Evolutionary conservation across 2,329 filamentous ascomycete genomes (phyloP).

Genomic region (Diaporthe sp.): DNA sequence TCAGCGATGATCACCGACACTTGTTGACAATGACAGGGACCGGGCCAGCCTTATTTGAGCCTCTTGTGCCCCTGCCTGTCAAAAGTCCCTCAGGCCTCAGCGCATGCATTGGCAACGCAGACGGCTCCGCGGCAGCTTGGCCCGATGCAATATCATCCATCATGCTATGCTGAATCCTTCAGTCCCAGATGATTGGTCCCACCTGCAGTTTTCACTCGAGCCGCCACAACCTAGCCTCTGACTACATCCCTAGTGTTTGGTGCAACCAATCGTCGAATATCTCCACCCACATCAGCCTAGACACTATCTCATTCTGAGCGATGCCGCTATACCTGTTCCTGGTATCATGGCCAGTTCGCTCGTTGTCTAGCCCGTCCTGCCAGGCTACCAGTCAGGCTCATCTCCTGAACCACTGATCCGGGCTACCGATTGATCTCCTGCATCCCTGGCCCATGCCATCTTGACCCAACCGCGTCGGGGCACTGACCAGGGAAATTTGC

Average conservation of each 20-base stretch:
- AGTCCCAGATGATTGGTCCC: slow-evolving; percentile 14
- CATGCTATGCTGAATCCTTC: slow-evolving; percentile 30
- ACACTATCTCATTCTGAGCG: slow-evolving; percentile 34
- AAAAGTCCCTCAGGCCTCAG: slow-evolving; percentile 2
- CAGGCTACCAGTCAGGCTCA: slow-evolving; percentile 8
- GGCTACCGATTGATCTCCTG: slow-evolving; percentile 1
- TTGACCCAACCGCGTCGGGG: background rate
- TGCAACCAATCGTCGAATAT: slow-evolving; percentile 19
- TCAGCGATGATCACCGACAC: background rate
- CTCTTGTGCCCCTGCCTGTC: slow-evolving; percentile 4
- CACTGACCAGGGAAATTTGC: slow-evolving; percentile 23
- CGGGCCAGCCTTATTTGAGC: slow-evolving; percentile 25
- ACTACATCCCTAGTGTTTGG: slow-evolving; percentile 6
- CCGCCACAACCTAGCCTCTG: slow-evolving; percentile 26
- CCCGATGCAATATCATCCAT: slow-evolving; percentile 2
- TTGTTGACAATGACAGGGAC: slow-evolving; percentile 1
- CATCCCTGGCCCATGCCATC: background rate
- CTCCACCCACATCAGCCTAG: slow-evolving; percentile 3
- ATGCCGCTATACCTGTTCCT: slow-evolving; percentile 33
- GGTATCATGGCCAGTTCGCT: background rate
- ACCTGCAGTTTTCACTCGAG: slow-evolving; percentile 16
- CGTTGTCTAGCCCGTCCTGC: background rate
- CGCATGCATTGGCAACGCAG: background rate
- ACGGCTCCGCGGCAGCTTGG: slow-evolving; percentile 28
- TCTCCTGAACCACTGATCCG: slow-evolving; percentile 22